Conservation (phyloP, 371 early-diverging fungal species). For the Umbelopsis sp. region DNA sequence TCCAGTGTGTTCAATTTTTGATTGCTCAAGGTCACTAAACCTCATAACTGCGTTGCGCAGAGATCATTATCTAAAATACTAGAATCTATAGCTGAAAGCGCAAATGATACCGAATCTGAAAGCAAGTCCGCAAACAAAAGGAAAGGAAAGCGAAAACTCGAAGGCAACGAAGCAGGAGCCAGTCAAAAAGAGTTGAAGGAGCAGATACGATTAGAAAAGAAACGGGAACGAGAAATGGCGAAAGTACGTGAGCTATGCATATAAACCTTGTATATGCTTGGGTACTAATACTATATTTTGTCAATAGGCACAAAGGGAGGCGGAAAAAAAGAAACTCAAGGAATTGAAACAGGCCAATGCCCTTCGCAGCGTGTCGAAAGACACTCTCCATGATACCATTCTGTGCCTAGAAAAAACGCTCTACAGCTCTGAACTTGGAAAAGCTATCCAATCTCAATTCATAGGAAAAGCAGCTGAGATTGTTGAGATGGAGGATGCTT, state of each 20-base stretch:
- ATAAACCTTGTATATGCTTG: neutral
- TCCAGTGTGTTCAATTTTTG: too few species aligned
- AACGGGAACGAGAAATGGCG: slow-evolving; percentile 26
- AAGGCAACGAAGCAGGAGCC: neutral
- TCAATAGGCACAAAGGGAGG: slow-evolving; percentile 34
- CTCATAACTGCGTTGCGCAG: too few species aligned
- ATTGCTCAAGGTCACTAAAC: too few species aligned
- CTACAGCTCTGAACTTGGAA: slow-evolving; percentile 31
- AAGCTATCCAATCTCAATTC: slow-evolving; percentile 36
- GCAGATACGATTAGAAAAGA: slow-evolving; percentile 21
- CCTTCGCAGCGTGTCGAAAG: slow-evolving; percentile 36
- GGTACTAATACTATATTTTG: neutral
- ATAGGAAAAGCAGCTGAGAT: slow-evolving; percentile 39
- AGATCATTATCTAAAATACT: too few species aligned
- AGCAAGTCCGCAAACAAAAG: neutral
- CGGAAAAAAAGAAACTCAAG: slow-evolving; percentile 45
- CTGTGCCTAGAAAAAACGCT: slow-evolving; percentile 47
- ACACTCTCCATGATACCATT: slow-evolving; percentile 59
- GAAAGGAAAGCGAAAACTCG: neutral
- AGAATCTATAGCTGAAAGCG: too few species aligned
- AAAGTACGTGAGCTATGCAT: slow-evolving; percentile 21
- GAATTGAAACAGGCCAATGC: slow-evolving; percentile 47
- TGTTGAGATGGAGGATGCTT: slow-evolving; percentile 17
- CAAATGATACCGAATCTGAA: neutral
- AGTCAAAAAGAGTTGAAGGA: neutral